Evolutionary conservation across 345 rosid genomes (phyloP).

Genomic region (Aquilaria malaccensis): DNA sequence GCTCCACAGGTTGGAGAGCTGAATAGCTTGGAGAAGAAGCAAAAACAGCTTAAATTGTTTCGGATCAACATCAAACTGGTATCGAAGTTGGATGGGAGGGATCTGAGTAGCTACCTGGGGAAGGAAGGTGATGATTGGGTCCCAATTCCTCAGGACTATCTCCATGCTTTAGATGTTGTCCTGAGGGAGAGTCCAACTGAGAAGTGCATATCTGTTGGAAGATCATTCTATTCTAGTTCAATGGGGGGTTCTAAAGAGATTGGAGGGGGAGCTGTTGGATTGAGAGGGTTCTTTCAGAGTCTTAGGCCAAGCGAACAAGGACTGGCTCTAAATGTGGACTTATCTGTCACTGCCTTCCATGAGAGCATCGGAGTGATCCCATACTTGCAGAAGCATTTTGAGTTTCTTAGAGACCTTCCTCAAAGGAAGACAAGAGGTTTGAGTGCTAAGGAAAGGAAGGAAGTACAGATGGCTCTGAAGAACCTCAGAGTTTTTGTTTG

Average conservation of each 20-base stretch:
- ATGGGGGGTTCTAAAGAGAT: conserved; percentile 75
- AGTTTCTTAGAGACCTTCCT: conserved; percentile 70
- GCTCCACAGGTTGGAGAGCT: conserved; percentile 18
- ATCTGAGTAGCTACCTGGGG: conserved; percentile 45
- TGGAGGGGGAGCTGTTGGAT: conserved; percentile 91
- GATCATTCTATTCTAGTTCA: conserved; percentile 75
- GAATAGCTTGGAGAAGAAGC: conserved; percentile 40
- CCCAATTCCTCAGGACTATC: conserved; percentile 87
- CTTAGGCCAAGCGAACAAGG: conserved; percentile 95
- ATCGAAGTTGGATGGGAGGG: conserved; percentile 77
- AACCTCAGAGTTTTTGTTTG: conserved; percentile 87
- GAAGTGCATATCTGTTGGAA: conserved; percentile 64
- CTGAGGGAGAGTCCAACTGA: conserved; percentile 78
- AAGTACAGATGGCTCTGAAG: conserved; percentile 78
- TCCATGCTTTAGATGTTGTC: conserved; percentile 91
- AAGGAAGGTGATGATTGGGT: conserved; percentile 66
- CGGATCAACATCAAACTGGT: conserved; percentile 68
- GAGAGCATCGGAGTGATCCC: conserved; percentile 88
- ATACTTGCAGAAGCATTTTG: conserved; percentile 80
- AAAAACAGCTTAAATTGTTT: conserved; percentile 53
- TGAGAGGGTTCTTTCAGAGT: conserved; percentile 95
- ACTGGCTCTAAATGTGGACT: conserved; percentile 82
- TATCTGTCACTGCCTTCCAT: conserved; percentile 83
- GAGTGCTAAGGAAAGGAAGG: conserved; percentile 63
- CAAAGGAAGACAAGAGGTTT: conserved; percentile 61